Evolutionary conservation across 169 alveolate genomes (phyloP).

Genomic region (Cardiosporidium cionae): DNA sequence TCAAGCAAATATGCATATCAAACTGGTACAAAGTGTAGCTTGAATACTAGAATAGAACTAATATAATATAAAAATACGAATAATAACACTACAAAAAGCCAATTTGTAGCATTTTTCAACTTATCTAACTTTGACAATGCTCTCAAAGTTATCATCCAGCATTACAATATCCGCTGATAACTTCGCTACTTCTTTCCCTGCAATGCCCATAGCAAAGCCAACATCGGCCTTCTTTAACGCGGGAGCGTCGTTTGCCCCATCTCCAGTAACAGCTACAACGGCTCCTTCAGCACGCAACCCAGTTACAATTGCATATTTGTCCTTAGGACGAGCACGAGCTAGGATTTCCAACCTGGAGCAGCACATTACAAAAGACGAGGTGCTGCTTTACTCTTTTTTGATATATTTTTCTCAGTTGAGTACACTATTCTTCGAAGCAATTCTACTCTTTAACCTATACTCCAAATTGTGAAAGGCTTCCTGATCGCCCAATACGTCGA

Average conservation of each 20-base stretch:
- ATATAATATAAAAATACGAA: too few relatives aligned
- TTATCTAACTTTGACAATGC: conserved; percentile 28
- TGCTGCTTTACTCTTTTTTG: conserved; percentile 2
- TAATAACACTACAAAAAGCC: too few relatives aligned
- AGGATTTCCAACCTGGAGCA: conserved; percentile 49
- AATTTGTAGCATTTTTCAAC: too few relatives aligned
- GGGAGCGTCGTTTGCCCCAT: conserved; percentile 83
- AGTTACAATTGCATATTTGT: conserved; percentile 61
- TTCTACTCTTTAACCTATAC: not conserved
- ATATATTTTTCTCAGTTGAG: not conserved
- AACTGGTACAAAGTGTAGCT: too few relatives aligned
- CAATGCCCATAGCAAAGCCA: conserved; percentile 80
- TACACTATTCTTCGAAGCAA: not conserved
- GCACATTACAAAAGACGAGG: conserved; percentile 9
- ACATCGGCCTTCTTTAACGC: conserved; percentile 79
- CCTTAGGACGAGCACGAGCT: conserved; percentile 76
- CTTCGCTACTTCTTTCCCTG: conserved; percentile 66
- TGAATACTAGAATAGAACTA: too few relatives aligned
- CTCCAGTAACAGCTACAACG: conserved; percentile 84
- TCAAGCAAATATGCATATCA: not conserved
- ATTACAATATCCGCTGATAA: conserved; percentile 73
- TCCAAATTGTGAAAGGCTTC: conserved; percentile 9
- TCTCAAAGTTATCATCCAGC: conserved; percentile 71
- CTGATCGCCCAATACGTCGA: conserved; percentile 1
- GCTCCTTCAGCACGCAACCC: conserved; percentile 16